These are phyloP conservation scores for Panaeolus papilionaceus DNA, from an alignment of 768 basidiomycete species.

Conservation along the genomic window DNA sequence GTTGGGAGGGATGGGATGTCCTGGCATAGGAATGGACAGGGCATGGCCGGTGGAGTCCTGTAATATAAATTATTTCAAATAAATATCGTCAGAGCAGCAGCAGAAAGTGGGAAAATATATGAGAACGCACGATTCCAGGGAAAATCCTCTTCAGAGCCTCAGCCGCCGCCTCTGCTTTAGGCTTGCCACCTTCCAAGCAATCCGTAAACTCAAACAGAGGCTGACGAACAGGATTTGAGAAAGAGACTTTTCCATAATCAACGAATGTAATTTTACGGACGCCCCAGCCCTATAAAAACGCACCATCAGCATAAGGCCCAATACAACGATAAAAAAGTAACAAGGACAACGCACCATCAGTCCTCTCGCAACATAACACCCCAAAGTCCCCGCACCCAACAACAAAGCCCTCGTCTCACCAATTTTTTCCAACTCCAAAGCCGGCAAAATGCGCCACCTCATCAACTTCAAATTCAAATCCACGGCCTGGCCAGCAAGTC, in stretches of 20 bases:
- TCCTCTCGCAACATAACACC: slow-evolving; percentile 93
- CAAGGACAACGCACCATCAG: slow-evolving; percentile 70
- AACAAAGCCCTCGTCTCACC: slow-evolving; percentile 81
- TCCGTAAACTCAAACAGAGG: slow-evolving; percentile 97
- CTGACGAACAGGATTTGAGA: slow-evolving; percentile 97
- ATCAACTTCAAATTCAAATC: slow-evolving; percentile 97
- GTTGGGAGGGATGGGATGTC: slow-evolving; percentile 80
- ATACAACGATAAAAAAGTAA: not conserved
- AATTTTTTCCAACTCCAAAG: slow-evolving; percentile 88
- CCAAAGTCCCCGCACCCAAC: slow-evolving; percentile 94
- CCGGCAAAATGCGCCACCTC: slow-evolving; percentile 95
- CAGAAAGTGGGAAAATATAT: not conserved
- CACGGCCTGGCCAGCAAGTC: slow-evolving; percentile 96
- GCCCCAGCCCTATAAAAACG: slow-evolving; percentile 82
- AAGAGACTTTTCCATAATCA: slow-evolving; percentile 91
- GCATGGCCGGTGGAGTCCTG: slow-evolving; percentile 84
- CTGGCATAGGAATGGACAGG: slow-evolving; percentile 95
- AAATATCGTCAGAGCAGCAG: not conserved
- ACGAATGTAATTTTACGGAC: slow-evolving; percentile 92
- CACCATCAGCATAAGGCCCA: not conserved
- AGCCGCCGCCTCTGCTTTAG: slow-evolving; percentile 93
- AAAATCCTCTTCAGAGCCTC: slow-evolving; percentile 85
- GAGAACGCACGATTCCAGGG: slow-evolving; percentile 82
- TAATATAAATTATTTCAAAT: not conserved
- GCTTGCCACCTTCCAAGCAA: slow-evolving; percentile 90